Conservation (phyloP, 83 land plant species). For the Thuja plicata region DNA sequence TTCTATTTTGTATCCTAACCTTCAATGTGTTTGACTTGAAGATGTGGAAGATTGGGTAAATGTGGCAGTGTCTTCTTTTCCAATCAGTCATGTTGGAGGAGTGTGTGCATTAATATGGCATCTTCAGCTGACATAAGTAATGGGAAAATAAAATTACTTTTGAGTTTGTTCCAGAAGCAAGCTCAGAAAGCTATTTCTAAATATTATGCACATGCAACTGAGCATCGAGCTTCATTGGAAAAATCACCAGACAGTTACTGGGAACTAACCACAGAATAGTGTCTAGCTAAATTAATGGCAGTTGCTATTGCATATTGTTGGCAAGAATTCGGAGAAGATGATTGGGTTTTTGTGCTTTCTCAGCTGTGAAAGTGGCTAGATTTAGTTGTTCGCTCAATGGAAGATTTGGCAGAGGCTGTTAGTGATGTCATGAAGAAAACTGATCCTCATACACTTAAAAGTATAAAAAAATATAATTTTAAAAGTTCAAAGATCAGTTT, state of each 20-base stretch:
- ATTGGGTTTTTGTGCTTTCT: constrained; percentile 67
- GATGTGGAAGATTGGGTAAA: constrained; percentile 73
- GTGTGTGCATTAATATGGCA: constrained; percentile 31
- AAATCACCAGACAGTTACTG: background rate
- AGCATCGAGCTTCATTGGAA: background rate
- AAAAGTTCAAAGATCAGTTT: constrained; percentile 17
- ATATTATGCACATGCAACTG: constrained; percentile 17
- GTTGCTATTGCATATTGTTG: constrained; percentile 80
- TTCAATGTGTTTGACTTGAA: constrained; percentile 18
- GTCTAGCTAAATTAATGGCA: constrained; percentile 57
- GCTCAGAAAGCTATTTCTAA: constrained; percentile 7
- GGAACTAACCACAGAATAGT: constrained; percentile 27
- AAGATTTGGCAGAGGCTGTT: constrained; percentile 66
- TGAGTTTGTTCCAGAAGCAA: constrained; percentile 62
- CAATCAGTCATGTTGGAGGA: constrained; percentile 48
- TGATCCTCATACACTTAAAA: constrained; percentile 19
- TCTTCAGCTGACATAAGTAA: constrained; percentile 33
- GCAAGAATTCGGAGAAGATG: constrained; percentile 73
- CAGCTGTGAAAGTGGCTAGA: constrained; percentile 67
- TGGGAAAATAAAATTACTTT: constrained; percentile 46
- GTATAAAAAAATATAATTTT: constrained; percentile 37
- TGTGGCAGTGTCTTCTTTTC: constrained; percentile 82
- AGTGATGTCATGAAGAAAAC: constrained; percentile 23
- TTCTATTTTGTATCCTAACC: background rate
- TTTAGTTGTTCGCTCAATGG: constrained; percentile 67